Conservation (phyloP, 768 basidiomycete genomes). For the Collybia nuda region DNA sequence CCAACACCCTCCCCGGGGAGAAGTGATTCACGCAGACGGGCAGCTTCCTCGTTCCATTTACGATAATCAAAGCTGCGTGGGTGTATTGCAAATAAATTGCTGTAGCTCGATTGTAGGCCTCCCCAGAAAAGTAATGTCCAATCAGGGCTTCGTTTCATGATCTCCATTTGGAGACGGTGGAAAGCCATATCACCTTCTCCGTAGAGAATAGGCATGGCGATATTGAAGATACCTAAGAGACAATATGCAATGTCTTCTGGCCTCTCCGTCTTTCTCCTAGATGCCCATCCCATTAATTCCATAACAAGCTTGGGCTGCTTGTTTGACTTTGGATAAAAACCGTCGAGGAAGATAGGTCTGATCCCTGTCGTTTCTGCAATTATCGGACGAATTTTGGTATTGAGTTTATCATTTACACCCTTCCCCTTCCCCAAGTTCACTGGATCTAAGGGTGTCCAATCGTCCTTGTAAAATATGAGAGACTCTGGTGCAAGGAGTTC, state of each 20-base stretch:
- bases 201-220: slow-evolving; percentile 1
- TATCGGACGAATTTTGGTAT: background rate
- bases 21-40: no score
- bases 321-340: background rate
- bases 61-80: no score
- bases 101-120: no score
- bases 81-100: no score
- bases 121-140: no score
- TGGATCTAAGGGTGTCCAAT: background rate
- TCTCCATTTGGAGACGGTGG: background rate
- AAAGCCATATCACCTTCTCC: slow-evolving; percentile 1
- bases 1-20: no score
- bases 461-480: background rate
- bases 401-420: background rate
- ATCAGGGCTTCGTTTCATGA: background rate
- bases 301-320: background rate
- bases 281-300: background rate
- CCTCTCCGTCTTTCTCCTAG: background rate
- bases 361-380: background rate
- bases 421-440: no score
- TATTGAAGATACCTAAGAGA: background rate
- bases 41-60: no score
- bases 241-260: background rate
- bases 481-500: slow-evolving; percentile 1
- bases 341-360: background rate